phyloP scores from a whole-genome alignment of 495 filamentous ascomycete species.

The Melanomma pulvis-pyrius region DNA sequence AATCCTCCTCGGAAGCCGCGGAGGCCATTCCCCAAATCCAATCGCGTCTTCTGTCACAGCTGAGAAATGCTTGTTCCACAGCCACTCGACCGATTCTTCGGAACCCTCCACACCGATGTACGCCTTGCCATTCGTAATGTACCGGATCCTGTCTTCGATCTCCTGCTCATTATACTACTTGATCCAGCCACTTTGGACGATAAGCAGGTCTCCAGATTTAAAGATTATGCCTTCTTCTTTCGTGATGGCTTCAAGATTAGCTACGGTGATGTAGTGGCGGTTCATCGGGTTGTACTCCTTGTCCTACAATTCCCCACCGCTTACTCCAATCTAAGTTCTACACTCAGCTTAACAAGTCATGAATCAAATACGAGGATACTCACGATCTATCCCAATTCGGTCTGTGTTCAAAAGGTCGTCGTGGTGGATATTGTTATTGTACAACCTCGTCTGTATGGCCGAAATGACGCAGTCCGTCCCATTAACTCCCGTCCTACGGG shows the following conservation, averaged over 20 bases:
- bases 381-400: conserved; percentile 10
- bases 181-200: conserved; percentile 14
- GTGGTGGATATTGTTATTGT: conserved; percentile 11
- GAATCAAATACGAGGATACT: too few species aligned
- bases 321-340: conserved; percentile 11
- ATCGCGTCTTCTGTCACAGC: conserved; percentile 21
- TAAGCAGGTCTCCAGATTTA: conserved; percentile 11
- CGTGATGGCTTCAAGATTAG: conserved; percentile 3
- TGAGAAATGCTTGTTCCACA: conserved; percentile 13
- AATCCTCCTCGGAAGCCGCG: conserved; percentile 32
- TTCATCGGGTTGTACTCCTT: conserved; percentile 10
- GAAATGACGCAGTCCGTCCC: conserved; percentile 21
- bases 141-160: conserved; percentile 31
- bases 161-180: conserved; percentile 12
- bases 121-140: conserved; percentile 17
- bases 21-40: conserved; percentile 16
- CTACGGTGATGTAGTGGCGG: conserved; percentile 5
- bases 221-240: conserved; percentile 7
- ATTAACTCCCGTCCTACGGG: conserved; percentile 18
- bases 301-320: conserved; percentile 15
- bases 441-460: background rate
- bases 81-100: conserved; percentile 11
- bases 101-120: conserved; percentile 14
- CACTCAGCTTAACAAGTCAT: too few species aligned
- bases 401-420: background rate